These are phyloP conservation scores for Pseudozyma sp. DNA, from an alignment of 1,284 basidiomycete species.

Conservation along the genomic window DNA sequence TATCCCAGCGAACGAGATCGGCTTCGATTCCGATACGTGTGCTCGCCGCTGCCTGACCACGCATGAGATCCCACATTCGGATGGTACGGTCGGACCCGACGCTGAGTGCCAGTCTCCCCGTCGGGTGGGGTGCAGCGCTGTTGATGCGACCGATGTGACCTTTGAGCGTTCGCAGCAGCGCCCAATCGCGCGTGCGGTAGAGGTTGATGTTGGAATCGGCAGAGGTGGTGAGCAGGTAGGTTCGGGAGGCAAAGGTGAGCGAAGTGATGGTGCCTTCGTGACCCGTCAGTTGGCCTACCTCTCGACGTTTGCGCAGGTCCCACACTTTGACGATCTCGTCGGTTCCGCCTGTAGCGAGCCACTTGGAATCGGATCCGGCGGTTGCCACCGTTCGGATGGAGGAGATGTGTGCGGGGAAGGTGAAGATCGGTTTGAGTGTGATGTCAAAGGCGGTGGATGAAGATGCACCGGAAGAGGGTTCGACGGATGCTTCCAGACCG, in stretches of 20 bases:
- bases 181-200: conserved; percentile 93
- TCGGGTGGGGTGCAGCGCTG: conserved; percentile 88
- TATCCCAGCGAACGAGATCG: conserved; percentile 58
- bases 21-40: conserved; percentile 73
- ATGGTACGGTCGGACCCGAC: conserved; percentile 90
- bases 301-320: conserved; percentile 89
- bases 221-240: conserved; percentile 87
- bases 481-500: conserved; percentile 80
- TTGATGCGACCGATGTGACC: conserved; percentile 95
- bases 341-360: conserved; percentile 91
- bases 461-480: conserved; percentile 47
- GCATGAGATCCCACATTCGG: conserved; percentile 98
- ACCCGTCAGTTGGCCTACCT: conserved; percentile 90
- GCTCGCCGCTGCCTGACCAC: conserved; percentile 88
- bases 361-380: conserved; percentile 78
- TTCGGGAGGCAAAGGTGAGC: conserved; percentile 85
- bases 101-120: conserved; percentile 87
- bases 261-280: conserved; percentile 94
- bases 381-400: conserved; percentile 82
- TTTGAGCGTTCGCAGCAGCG: conserved; percentile 84
- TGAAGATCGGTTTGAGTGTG: conserved; percentile 81
- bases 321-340: conserved; percentile 98
- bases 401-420: conserved; percentile 94
- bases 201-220: conserved; percentile 82
- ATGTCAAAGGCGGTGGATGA: conserved; percentile 50